A percentile compares a stretch with the other conserved stretches of the same genome.
Evolutionary conservation across 257 asterid species (phyloP).

Genomic region (Pogostemon cablin): DNA sequence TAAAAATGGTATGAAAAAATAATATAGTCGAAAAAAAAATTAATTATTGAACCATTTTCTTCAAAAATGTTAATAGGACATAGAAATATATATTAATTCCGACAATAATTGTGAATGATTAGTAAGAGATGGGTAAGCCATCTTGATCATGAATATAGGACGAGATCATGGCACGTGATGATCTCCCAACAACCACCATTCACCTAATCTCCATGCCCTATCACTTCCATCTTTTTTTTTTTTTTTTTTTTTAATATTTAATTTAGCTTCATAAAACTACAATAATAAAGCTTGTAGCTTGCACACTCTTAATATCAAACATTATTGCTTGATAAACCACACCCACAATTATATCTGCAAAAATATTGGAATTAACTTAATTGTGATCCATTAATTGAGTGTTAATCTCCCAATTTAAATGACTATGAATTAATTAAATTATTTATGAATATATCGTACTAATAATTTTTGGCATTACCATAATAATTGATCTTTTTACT

Average conservation of each 20-base stretch:
- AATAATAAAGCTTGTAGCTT: background rate
- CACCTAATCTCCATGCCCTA: slow-evolving; percentile 30
- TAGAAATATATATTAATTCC: slow-evolving; percentile 11
- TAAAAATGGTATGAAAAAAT: background rate
- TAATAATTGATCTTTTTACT: too few species aligned
- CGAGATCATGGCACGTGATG: slow-evolving; percentile 39
- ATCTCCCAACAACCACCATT: slow-evolving; percentile 36
- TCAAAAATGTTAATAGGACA: background rate
- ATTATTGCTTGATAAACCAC: too few species aligned
- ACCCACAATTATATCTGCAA: too few species aligned
- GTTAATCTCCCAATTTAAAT: too few species aligned
- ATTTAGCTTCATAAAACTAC: background rate
- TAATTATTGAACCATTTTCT: background rate
- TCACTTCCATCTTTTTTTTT: background rate
- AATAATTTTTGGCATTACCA: too few species aligned
- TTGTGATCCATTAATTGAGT: too few species aligned
- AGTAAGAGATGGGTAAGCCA: slow-evolving; percentile 39
- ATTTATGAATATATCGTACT: too few species aligned
- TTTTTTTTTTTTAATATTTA: background rate
- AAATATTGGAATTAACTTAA: too few species aligned
- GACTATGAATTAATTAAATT: too few species aligned
- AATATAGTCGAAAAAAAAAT: background rate
- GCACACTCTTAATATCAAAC: too few species aligned
- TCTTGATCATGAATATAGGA: slow-evolving; percentile 35
- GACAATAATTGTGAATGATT: slow-evolving; percentile 38